Evolutionary conservation across 1,284 basidiomycete genomes (phyloP), one percentile per base, ranked within the genome.

Genomic region (Marasmius oreades): DNA sequence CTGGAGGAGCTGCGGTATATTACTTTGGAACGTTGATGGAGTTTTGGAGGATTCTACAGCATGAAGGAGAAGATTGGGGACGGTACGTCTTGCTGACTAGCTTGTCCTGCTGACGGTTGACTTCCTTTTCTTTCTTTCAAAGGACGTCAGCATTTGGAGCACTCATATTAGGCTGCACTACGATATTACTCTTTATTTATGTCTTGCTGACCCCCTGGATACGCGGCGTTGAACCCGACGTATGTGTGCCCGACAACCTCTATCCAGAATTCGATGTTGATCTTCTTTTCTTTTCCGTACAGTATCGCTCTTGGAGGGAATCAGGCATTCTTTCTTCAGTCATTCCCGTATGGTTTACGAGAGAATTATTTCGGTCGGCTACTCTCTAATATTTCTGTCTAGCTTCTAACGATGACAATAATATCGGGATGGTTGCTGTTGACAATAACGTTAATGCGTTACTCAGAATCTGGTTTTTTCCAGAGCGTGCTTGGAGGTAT

Each of bases 151-250:
- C 85, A 6, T 63, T 78, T 43, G 69, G 73, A 22, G 78, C 82
- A 22, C 70, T 81, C 10, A 75, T 69, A 20, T 75, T 84, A 23
- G 86, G 82, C 12, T 64, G 77, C 20, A 69, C 81, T 24, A 90
- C 88, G 10, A 66, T 91, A 53, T 66, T 72, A 1, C 70, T 91
- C n/a, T 90, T 91, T 69, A 68, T 90, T 54, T 91, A 89, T 62
- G 77, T 91, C 34, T 68, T 91, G 11, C 66, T 85, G 45, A 72
- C 85, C 26, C 87, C 85, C 28, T 77, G 83, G 73, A 71, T 86
- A 23, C 77, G 78, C 57, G 87, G 86, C 8, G 75, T 81, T 52
- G 79, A 84, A 58, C 84, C 86, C 44, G 79, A 91, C 63, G 89
- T 91, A 69, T 61, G 85, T 39, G 43, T 11, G 8, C 16, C 28